Conservation (phyloP, 1,284 basidiomycete genomes). For the Cerrena zonata region DNA sequence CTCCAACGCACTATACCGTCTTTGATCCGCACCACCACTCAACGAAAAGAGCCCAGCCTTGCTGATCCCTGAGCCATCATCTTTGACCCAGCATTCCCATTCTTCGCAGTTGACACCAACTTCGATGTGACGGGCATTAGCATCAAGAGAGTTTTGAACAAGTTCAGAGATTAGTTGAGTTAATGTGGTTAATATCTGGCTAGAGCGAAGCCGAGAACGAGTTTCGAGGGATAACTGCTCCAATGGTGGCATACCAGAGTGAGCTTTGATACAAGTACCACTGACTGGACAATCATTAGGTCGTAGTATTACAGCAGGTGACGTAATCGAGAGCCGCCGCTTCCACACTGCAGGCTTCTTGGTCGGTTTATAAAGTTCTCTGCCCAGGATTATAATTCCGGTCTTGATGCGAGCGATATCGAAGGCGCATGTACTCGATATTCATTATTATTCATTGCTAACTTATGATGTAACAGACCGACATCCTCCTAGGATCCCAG, state of each 20-base stretch:
- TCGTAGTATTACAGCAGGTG: background rate
- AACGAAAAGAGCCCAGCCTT: slow-evolving; percentile 53
- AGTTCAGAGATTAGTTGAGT: slow-evolving; percentile 77
- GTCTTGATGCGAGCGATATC: too few species aligned
- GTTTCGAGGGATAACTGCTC: slow-evolving; percentile 42
- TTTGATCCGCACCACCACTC: slow-evolving; percentile 43
- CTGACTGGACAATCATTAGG: background rate
- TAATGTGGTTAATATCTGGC: slow-evolving; percentile 76
- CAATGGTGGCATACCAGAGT: background rate
- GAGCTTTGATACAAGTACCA: background rate
- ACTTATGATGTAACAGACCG: too few species aligned
- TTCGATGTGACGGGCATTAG: slow-evolving; percentile 55
- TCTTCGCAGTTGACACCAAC: slow-evolving; percentile 62
- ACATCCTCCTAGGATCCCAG: slow-evolving; percentile 4
- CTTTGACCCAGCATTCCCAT: slow-evolving; percentile 77
- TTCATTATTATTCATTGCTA: too few species aligned
- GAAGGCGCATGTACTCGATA: too few species aligned
- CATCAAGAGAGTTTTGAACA: slow-evolving; percentile 78
- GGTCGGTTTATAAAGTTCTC: too few species aligned
- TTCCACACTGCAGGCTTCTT: too few species aligned
- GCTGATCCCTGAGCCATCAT: slow-evolving; percentile 75
- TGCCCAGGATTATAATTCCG: too few species aligned
- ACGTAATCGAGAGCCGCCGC: too few species aligned
- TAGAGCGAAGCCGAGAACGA: slow-evolving; percentile 67
- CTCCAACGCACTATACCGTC: slow-evolving; percentile 60